Percentiles rank a stretch among this genome's conserved stretches.
These are phyloP conservation scores for Amphirosellinia nigrospora DNA, from an alignment of 495 filamentous ascomycete species.

Conservation along the genomic window DNA sequence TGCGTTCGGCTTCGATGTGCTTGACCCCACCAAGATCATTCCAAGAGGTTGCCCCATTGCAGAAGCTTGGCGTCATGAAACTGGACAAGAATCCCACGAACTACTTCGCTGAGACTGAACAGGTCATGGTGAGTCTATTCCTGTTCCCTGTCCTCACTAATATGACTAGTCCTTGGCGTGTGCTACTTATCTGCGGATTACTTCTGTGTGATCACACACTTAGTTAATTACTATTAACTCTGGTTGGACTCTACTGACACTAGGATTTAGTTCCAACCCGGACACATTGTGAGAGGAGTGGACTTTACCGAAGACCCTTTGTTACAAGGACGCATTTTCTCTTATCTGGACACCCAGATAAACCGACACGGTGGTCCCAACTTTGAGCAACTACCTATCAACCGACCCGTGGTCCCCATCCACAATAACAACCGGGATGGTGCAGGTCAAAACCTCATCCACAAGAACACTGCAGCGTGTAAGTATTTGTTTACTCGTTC, in stretches of 20 bases:
- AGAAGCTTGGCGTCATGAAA: constrained; percentile 68
- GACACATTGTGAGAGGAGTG: constrained; percentile 71
- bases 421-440: constrained; percentile 81
- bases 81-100: constrained; percentile 74
- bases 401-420: constrained; percentile 65
- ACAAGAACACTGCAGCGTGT: constrained; percentile 57
- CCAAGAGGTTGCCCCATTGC: constrained; percentile 73
- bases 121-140: constrained; percentile 69
- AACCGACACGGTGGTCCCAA: constrained; percentile 76
- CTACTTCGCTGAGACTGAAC: constrained; percentile 82
- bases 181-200: neutral
- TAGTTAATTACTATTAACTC: neutral
- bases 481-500: constrained; percentile 19
- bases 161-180: neutral
- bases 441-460: constrained; percentile 60
- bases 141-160: too few species aligned
- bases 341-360: constrained; percentile 76
- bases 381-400: constrained; percentile 79
- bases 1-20: constrained; percentile 71
- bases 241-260: neutral
- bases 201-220: neutral
- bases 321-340: constrained; percentile 75
- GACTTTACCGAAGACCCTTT: constrained; percentile 78
- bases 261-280: constrained; percentile 55
- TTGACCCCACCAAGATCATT: constrained; percentile 79